phyloP scores from a whole-genome alignment of 1,139 yeast genomes.

The Arxiozyma slooffiae region DNA sequence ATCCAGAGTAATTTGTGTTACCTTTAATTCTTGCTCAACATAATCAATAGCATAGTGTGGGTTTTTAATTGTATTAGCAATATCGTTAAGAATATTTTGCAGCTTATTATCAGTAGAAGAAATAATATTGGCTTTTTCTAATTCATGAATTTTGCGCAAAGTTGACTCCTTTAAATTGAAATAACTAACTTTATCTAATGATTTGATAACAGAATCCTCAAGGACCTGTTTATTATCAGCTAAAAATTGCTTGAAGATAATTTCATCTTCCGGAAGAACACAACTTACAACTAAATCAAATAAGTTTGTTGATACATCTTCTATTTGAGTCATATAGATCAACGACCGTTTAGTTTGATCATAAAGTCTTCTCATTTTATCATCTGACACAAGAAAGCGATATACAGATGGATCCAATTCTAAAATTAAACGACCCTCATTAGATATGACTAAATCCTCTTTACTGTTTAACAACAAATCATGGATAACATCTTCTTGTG shows the following conservation, averaged over 20 bases:
- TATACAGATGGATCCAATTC: conserved; percentile 44
- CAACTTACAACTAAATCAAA: conserved; percentile 67
- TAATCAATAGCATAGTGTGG: conserved; percentile 61
- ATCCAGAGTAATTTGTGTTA: conserved; percentile 50
- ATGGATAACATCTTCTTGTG: conserved; percentile 26
- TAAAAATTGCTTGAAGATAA: conserved; percentile 47
- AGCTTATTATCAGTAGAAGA: conserved; percentile 55
- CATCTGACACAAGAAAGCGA: conserved; percentile 30
- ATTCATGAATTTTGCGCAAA: conserved; percentile 62
- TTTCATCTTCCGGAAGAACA: conserved; percentile 60
- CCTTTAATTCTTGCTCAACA: conserved; percentile 51
- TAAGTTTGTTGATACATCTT: conserved; percentile 57
- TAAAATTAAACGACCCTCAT: conserved; percentile 28
- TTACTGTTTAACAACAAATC: conserved; percentile 15
- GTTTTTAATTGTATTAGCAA: conserved; percentile 75
- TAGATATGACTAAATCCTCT: conserved; percentile 8
- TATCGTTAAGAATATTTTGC: conserved; percentile 71
- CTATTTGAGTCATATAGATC: conserved; percentile 65
- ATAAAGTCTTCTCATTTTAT: conserved; percentile 46
- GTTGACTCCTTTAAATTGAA: conserved; percentile 72
- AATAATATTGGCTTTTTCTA: conserved; percentile 61
- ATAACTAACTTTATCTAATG: conserved; percentile 49
- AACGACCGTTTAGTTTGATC: conserved; percentile 78
- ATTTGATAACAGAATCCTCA: conserved; percentile 36
- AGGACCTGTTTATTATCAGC: conserved; percentile 14